Percentiles rank a stretch among this genome's conserved stretches.
These are phyloP conservation scores for Claviceps purpurea DNA, from an alignment of 2,329 filamentous ascomycete species.

Conservation along the genomic window DNA sequence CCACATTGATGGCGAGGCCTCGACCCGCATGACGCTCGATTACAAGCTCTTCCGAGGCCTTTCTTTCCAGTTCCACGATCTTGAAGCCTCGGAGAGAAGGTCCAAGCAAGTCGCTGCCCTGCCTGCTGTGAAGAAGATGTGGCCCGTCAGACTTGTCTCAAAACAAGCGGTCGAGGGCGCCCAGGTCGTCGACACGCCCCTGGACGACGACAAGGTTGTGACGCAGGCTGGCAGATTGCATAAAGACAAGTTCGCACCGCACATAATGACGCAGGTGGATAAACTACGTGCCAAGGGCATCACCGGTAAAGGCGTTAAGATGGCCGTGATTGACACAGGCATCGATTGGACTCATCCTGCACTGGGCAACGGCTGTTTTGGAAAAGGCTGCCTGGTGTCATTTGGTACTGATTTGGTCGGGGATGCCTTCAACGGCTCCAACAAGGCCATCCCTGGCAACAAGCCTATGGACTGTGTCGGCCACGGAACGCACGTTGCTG, in stretches of 20 bases:
- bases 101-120: conserved; percentile 27
- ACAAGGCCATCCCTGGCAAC: conserved; percentile 19
- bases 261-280: conserved; percentile 43
- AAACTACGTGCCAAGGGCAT: conserved; percentile 35
- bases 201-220: neutral
- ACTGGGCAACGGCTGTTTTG: conserved; percentile 35
- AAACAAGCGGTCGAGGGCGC: conserved; percentile 30
- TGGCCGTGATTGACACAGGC: conserved; percentile 41
- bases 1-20: conserved; percentile 14
- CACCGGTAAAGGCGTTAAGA: conserved; percentile 37
- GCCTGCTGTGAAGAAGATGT: conserved; percentile 33
- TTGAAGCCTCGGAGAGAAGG: conserved; percentile 28
- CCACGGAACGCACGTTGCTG: conserved; percentile 32
- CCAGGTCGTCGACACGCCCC: conserved; percentile 22
- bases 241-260: conserved; percentile 28
- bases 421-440: conserved; percentile 17
- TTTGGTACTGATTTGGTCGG: conserved; percentile 31
- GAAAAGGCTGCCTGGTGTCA: conserved; percentile 28
- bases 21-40: conserved; percentile 32
- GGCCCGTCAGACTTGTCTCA: conserved; percentile 29
- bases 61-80: conserved; percentile 37
- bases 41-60: conserved; percentile 40
- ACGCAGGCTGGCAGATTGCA: conserved; percentile 12
- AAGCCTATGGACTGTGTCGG: conserved; percentile 27
- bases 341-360: conserved; percentile 50